Percentiles rank a stretch among this genome's conserved stretches.
These are phyloP conservation scores for Lipomyces mesembrius DNA, from an alignment of 805 yeast species.

Conservation along the genomic window DNA sequence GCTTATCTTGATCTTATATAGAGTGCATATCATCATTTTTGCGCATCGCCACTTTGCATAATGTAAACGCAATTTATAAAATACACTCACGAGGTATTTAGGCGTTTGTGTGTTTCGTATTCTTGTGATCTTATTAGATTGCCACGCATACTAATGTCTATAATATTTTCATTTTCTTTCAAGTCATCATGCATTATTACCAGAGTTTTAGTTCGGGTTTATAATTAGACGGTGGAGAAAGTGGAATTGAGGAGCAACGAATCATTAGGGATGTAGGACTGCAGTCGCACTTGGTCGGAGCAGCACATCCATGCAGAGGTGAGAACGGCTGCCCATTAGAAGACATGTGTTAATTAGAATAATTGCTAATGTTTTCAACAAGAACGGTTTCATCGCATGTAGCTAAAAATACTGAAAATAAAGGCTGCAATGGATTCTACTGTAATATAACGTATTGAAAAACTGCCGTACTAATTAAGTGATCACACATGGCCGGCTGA, in stretches of 20 bases:
- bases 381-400: too few species aligned
- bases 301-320: too few species aligned
- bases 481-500: too few species aligned
- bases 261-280: not conserved
- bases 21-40: not conserved
- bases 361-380: too few species aligned
- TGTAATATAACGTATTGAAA: too few species aligned
- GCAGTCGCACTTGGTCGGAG: not conserved
- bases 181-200: not conserved
- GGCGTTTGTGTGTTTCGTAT: not conserved
- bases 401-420: too few species aligned
- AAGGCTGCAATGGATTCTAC: too few species aligned
- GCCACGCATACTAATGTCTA: not conserved
- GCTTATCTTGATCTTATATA: not conserved
- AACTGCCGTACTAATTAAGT: too few species aligned
- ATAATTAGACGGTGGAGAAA: conserved; percentile 2
- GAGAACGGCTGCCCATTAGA: too few species aligned
- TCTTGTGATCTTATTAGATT: not conserved
- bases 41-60: not conserved
- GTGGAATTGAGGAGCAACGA: not conserved
- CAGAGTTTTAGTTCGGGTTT: too few species aligned
- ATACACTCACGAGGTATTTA: not conserved
- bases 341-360: too few species aligned
- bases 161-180: not conserved
- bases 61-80: not conserved